Conservation (phyloP, 1,284 basidiomycete genomes). For the Sanghuangporus sanghuang region DNA sequence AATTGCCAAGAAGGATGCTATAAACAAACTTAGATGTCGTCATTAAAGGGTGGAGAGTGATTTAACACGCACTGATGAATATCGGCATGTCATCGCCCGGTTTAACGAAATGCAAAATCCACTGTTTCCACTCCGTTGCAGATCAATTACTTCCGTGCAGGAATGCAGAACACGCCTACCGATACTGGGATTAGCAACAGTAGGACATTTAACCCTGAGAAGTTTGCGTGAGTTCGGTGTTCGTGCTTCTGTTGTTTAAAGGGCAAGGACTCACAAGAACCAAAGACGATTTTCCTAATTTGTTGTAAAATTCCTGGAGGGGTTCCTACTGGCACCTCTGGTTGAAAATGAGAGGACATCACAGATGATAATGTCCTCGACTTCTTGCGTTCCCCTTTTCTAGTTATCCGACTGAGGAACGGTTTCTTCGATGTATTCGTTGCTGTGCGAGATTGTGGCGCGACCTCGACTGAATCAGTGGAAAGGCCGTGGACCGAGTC, state of each 20-base stretch:
- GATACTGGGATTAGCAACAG: constrained; percentile 66
- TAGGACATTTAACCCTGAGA: constrained; percentile 58
- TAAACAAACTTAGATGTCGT: constrained; percentile 49
- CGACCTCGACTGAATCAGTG: neutral
- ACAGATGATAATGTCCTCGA: neutral
- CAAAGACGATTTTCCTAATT: constrained; percentile 41
- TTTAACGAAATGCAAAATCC: neutral
- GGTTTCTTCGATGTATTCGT: neutral
- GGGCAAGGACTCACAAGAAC: constrained; percentile 40
- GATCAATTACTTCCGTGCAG: neutral
- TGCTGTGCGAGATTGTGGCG: neutral
- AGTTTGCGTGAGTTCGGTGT: neutral
- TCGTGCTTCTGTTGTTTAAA: too few relatives aligned
- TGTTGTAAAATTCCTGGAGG: constrained; percentile 40
- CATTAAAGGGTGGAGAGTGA: constrained; percentile 45
- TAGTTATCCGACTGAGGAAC: neutral
- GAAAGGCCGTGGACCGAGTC: neutral
- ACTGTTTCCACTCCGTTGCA: neutral
- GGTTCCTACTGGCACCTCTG: neutral
- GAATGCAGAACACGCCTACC: constrained; percentile 35
- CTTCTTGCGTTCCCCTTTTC: neutral
- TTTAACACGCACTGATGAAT: constrained; percentile 65
- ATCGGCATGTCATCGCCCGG: neutral
- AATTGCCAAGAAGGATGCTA: constrained; percentile 69
- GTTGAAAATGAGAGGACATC: neutral